Evolutionary conservation across 495 filamentous ascomycete species (phyloP).

Genomic region (Cetradonia linearis): DNA sequence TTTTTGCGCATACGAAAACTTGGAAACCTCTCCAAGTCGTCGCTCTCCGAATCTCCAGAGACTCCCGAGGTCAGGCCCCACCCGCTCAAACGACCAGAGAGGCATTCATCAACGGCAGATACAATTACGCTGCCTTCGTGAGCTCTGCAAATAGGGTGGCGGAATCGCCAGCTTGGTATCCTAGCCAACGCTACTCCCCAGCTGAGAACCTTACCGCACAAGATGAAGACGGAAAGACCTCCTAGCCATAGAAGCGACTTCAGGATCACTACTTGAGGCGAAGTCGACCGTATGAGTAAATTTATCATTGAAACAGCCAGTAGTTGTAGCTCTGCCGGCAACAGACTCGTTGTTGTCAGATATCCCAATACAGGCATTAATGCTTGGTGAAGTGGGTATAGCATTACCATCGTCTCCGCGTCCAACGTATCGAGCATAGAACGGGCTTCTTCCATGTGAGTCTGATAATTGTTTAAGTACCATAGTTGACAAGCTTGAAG

Average conservation of each 20-base stretch:
- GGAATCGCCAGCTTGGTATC: conserved; percentile 85
- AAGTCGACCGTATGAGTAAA: conserved; percentile 62
- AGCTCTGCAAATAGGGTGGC: conserved; percentile 20
- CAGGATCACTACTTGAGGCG: conserved; percentile 77
- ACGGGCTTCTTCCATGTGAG: neutral
- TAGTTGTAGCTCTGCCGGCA: conserved; percentile 77
- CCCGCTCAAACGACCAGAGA: conserved; percentile 37
- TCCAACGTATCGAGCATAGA: conserved; percentile 23
- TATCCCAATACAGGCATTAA: conserved; percentile 63
- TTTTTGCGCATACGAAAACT: neutral
- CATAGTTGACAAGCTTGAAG: conserved; percentile 36
- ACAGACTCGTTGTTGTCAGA: conserved; percentile 76
- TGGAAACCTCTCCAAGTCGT: conserved; percentile 21
- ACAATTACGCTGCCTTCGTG: conserved; percentile 36
- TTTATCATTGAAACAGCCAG: conserved; percentile 76
- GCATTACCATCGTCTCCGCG: conserved; percentile 52
- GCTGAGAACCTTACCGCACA: conserved; percentile 63
- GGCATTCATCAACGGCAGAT: conserved; percentile 40
- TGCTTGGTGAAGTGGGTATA: conserved; percentile 81
- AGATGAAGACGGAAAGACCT: conserved; percentile 62
- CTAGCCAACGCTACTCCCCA: conserved; percentile 81
- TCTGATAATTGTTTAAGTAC: neutral
- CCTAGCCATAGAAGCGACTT: conserved; percentile 81
- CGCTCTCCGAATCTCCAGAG: conserved; percentile 40
- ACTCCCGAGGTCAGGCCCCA: conserved; percentile 30